Base-by-base conservation (phyloP, 1,284 basidiomycete genomes). In the Ganoderma multipileum region DNA sequence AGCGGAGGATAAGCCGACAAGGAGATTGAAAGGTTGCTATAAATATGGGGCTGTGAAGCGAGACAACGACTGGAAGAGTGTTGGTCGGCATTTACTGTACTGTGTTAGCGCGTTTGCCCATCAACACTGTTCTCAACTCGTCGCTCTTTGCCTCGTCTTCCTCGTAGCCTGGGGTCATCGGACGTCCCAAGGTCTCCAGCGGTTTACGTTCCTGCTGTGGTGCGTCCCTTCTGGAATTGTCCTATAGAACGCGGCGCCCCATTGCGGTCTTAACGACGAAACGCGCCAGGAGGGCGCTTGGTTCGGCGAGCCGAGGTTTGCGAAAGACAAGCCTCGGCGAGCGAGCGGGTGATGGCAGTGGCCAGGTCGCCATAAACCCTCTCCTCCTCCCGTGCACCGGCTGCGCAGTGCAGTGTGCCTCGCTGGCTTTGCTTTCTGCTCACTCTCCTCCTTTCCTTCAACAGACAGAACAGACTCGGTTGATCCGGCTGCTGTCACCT, bases 401-500 rank as follows among this genome's bases (percentile, higher is more conserved):
- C 36, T 63, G 65, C 33, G 61, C 33, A 67, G 68, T 47, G 64
- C 65, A 50, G 36, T 70, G 68, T 39, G 61, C 62, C n/a, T 73
- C 66, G 69, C 63, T 67, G 63, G 55, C 72, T 69, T 69, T 64
- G 28, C 55, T 68, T 61, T 65, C 58, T 64, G 23, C 63, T 68
- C 66, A 66, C 57, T 38, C 50, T 61, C 41, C 50, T 68, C 41
- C 66, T 33, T 68, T 68, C 28, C 55, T 68, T 66, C 68, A 30
- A 20, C 44, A 18, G 18, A 47, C 70, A 71, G 72, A 67, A 71
- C 65, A 57, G 66, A 59, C 65, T 75, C 75, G 75, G 75, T 72
- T 72, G 75, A 72, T 64, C 75, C 75, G 75, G 69, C 62, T 71
- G 66, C 68, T 73, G 67, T 71, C 67, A 47, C 65, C 50, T n/a